A percentile compares a stretch with the other conserved stretches of the same genome.
phyloP scores from a whole-genome alignment of 345 rosid genomes.

The Melaleuca quinquenervia region DNA sequence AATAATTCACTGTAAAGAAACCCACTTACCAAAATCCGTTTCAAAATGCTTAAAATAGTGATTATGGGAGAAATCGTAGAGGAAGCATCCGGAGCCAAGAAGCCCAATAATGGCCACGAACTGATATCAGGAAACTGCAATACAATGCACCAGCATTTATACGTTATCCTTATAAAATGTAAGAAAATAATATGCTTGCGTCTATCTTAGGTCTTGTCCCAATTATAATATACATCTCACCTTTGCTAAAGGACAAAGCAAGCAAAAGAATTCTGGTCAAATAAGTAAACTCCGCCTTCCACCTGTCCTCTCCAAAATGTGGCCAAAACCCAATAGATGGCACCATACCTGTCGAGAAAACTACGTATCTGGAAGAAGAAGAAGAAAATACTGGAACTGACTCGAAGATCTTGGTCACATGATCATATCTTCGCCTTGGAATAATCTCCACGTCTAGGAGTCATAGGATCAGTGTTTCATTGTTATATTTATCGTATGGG shows the following conservation, averaged over 20 bases:
- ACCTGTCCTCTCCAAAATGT: not conserved
- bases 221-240: conserved; percentile 1
- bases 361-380: not conserved
- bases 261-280: not conserved
- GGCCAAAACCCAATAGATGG: conserved; percentile 3
- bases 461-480: not conserved
- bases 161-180: not conserved
- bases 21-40: not conserved
- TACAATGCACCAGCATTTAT: not conserved
- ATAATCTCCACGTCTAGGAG: not conserved
- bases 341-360: not conserved
- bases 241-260: not conserved
- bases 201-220: not conserved
- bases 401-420: not conserved
- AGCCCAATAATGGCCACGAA: not conserved
- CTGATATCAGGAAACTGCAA: not conserved
- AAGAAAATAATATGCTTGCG: not conserved
- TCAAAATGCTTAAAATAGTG: not conserved
- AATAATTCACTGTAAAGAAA: not conserved
- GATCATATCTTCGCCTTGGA: not conserved
- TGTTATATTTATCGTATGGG: not conserved
- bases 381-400: not conserved
- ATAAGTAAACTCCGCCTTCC: not conserved
- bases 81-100: not conserved
- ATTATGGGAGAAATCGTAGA: not conserved